Percentiles rank a stretch among this genome's conserved stretches.
Evolutionary conservation across 805 yeast species (phyloP).

Genomic region (Tetrapisispora pingtungensis): DNA sequence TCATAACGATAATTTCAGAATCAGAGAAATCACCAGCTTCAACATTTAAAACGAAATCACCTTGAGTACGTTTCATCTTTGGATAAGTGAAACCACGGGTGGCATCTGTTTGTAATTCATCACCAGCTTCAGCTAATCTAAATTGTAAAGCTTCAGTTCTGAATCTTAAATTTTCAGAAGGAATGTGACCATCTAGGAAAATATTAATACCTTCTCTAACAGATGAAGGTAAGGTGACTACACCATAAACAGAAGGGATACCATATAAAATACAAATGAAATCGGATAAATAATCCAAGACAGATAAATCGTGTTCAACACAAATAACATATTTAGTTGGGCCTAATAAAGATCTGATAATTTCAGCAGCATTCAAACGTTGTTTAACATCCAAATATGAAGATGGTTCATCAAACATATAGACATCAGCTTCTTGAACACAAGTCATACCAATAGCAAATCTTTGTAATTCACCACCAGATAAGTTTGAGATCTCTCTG

Average conservation of each 20-base stretch:
- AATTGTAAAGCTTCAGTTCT: conserved; percentile 93
- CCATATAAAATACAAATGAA: conserved; percentile 95
- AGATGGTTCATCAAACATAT: conserved; percentile 99
- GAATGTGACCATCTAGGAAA: conserved; percentile 96
- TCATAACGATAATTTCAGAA: conserved; percentile 95
- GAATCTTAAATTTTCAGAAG: conserved; percentile 92
- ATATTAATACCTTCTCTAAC: conserved; percentile 99
- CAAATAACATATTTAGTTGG: conserved; percentile 81
- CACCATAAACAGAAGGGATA: conserved; percentile 98
- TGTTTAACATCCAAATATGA: conserved; percentile 97
- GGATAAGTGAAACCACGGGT: conserved; percentile 73
- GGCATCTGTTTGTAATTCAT: conserved; percentile 56
- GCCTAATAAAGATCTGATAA: conserved; percentile 74
- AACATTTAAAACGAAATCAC: conserved; percentile 81
- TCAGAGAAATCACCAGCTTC: conserved; percentile 88
- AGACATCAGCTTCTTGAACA: conserved; percentile 88
- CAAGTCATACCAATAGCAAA: conserved; percentile 97
- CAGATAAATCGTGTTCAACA: conserved; percentile 98
- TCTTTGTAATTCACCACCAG: conserved; percentile 98
- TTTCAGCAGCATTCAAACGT: conserved; percentile 93
- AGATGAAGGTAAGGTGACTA: conserved; percentile 89
- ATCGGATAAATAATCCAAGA: conserved; percentile 92
- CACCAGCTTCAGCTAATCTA: conserved; percentile 79
- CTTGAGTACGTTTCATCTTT: conserved; percentile 80
- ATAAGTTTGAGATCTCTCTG: conserved; percentile 81